Evolutionary conservation across 2,329 filamentous ascomycete genomes (phyloP), one percentile per base, ranked within the genome.

Genomic region (Colletotrichum nymphaeae): DNA sequence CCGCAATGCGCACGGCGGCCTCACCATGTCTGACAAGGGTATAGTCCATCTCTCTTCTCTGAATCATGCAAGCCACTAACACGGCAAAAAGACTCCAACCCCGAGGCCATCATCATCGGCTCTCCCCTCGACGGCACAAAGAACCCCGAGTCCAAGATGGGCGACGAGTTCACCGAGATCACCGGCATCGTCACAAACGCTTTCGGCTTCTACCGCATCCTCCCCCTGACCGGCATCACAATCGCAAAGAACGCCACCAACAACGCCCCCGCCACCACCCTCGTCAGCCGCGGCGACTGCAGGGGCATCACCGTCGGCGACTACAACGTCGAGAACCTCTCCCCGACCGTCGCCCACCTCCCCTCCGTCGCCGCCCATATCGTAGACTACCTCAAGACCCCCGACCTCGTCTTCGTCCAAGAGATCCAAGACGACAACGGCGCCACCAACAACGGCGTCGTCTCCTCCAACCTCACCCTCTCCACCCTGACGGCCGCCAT

Each of bases 251-350:
- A 83, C 37, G 80, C 83, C 9, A 87, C 88, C 2, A 80, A 82
- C 7, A 79, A 89, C 9, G 86, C 88, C 12, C 83, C 86, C 0
- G 80, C 89, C 0, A 88, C 88, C 4, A 85, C 84, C 22, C 86
- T 94, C 46, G 79, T 81, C 30, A 90, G 90, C 76, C 84, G 82
- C 30, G 88, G 88, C 1, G 84, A 84, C 70, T 94, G 93, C 82
- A 84, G 84, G 2, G 90, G 88, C 55, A 82, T 94, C 72, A 93
- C 91, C 1, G 80, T 93, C 28, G 91, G 88, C 63, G 87, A 88
- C 73, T 94, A 94, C 86, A 94, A 94, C 80, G 87, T 93, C 37
- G 91, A 93, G 80, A 94, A 94, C 81, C 85, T 94, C 19, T 83
- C 86, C 8, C 89, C 92, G 0, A 85, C 83, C 42, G 89, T 89